These are phyloP conservation scores for Viola odorata DNA, from an alignment of 345 rosid genomes.

Conservation along the genomic window DNA sequence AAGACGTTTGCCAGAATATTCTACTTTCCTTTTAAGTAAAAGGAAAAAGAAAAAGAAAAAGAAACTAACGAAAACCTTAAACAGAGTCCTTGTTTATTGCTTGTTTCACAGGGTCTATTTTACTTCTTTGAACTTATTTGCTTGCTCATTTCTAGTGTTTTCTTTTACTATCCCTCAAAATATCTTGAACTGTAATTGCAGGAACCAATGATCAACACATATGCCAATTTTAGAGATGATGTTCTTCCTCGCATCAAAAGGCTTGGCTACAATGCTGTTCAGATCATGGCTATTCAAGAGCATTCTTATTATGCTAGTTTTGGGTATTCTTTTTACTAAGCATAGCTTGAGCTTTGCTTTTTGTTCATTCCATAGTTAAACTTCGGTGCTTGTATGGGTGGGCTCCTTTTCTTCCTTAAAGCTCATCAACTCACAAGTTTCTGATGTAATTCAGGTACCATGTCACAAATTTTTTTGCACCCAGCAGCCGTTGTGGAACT, in stretches of 20 bases:
- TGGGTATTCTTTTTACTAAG: slow-evolving; percentile 52
- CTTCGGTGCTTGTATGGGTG: neutral
- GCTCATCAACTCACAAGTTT: slow-evolving; percentile 6
- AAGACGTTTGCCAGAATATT: neutral
- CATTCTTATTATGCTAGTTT: slow-evolving; percentile 97
- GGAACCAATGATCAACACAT: slow-evolving; percentile 84
- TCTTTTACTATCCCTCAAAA: slow-evolving; percentile 10
- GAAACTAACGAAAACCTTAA: too few relatives aligned
- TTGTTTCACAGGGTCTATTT: too few relatives aligned
- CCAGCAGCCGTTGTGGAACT: slow-evolving; percentile 96
- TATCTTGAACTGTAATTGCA: slow-evolving; percentile 30
- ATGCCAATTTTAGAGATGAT: slow-evolving; percentile 85
- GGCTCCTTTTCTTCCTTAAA: slow-evolving; percentile 12
- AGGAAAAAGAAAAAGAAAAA: too few relatives aligned
- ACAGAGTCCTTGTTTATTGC: too few relatives aligned
- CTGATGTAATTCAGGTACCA: slow-evolving; percentile 68
- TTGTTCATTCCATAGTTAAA: neutral
- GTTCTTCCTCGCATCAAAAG: slow-evolving; percentile 92
- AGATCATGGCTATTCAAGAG: slow-evolving; percentile 98
- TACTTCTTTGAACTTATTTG: neutral
- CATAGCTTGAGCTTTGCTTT: neutral
- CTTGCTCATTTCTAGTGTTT: neutral
- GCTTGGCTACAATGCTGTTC: slow-evolving; percentile 94
- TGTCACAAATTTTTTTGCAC: slow-evolving; percentile 91
- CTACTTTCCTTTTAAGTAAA: too few relatives aligned